Evolutionary conservation across 1,139 yeast species (phyloP), one percentile per base, ranked within the genome.

Genomic region (Suhomyces wounanorum): DNA sequence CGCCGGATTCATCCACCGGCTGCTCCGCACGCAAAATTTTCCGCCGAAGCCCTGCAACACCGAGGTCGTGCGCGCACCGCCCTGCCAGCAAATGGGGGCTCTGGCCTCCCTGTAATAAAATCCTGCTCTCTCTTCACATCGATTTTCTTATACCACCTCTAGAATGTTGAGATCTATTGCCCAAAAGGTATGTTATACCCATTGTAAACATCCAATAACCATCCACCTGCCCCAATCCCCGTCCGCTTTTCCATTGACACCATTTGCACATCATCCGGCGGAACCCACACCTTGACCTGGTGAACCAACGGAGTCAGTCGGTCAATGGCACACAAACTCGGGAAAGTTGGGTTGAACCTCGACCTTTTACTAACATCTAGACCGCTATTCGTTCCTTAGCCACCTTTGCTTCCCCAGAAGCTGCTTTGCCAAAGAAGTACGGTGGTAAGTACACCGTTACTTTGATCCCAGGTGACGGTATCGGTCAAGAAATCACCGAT

Each of bases 381-480:
- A 58, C 66, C 50, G 61, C 74, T 43, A 55, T 68, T 54, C 79
- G 82, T 70, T 62, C 74, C 53, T 71, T 78, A 60, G 83, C 84
- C 53, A 73, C 82, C 45, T 77, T 75, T 65, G 73, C 82, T 56
- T 68, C 78, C 43, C 77, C 85, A 52, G 89, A 84, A 67, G 68
- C 84, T 55, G 82, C 82, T 56, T 78, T 87, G 65, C 96, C 96
- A 65, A 89, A 89, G 80, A 89, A 90, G 77, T 91, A 90, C 75
- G 98, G 98, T 62, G 96, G 97, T 58, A 87, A 86, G 70, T 92
- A 83, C 81, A 87, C 92, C 52, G 96, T 91, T 53, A 91, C 97
- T 51, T 81, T 94, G 70, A 87, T 94, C 65, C 98, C 98, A 57
- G 94, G 92, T 72, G 99, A 94, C 70, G 99, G 99, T 83, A 87